These are phyloP conservation scores for Gastrolobium villosum DNA, from an alignment of 306 rosid species.

Conservation along the genomic window DNA sequence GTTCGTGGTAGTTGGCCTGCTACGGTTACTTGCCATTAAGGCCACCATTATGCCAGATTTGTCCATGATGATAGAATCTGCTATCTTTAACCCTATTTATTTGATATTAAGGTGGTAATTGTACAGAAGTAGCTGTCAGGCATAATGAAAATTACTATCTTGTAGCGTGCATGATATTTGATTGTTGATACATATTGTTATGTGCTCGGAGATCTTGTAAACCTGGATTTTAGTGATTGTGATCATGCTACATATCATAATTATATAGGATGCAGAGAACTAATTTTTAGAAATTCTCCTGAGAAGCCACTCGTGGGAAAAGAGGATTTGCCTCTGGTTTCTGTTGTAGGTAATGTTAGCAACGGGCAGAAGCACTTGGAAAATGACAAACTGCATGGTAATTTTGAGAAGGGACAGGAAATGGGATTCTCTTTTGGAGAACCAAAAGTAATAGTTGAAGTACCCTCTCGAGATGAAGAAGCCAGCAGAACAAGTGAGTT, in stretches of 20 bases:
- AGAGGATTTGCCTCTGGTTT: too few species aligned
- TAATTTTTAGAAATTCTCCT: slow-evolving; percentile 74
- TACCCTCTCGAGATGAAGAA: slow-evolving; percentile 61
- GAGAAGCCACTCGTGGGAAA: too few species aligned
- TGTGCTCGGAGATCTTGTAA: not conserved
- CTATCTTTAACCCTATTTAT: slow-evolving; percentile 4
- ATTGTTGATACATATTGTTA: slow-evolving; percentile 2
- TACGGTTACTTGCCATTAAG: not conserved
- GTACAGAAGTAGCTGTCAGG: not conserved
- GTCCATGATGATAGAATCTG: not conserved
- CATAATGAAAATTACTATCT: not conserved
- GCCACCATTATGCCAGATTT: not conserved
- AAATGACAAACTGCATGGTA: slow-evolving; percentile 52
- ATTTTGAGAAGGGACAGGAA: slow-evolving; percentile 53
- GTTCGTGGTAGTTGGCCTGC: slow-evolving; percentile 7
- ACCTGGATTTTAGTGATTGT: not conserved
- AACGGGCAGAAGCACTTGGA: slow-evolving; percentile 45
- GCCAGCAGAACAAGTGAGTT: slow-evolving; percentile 46
- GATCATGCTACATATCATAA: too few species aligned
- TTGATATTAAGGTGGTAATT: slow-evolving; percentile 16
- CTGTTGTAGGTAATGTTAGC: slow-evolving; percentile 48
- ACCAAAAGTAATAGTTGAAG: slow-evolving; percentile 92
- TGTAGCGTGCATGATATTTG: slow-evolving; percentile 7
- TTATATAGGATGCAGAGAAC: slow-evolving; percentile 72
- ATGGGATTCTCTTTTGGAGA: slow-evolving; percentile 64